Conservation (phyloP, 2,329 filamentous ascomycete species). For the Eurotiales sp. region DNA sequence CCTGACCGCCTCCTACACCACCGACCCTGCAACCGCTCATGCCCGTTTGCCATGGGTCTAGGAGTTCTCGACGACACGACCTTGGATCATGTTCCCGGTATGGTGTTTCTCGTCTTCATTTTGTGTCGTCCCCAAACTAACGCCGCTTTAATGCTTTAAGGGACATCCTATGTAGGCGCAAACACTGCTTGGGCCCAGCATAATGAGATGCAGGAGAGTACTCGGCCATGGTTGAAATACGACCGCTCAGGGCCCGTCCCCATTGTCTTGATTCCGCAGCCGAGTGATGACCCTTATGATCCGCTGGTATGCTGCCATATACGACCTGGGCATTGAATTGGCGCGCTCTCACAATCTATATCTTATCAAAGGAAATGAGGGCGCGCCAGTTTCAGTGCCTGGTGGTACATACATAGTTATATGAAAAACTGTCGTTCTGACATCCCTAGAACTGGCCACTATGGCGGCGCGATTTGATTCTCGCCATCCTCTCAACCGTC, state of each 20-base stretch:
- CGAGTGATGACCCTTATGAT: slow-evolving; percentile 86
- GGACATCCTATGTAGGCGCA: slow-evolving; percentile 54
- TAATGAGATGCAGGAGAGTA: no score
- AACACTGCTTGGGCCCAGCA: slow-evolving; percentile 36
- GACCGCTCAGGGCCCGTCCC: slow-evolving; percentile 63
- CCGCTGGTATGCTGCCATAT: slow-evolving; percentile 67
- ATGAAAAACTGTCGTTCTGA: no score
- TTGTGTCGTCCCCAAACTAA: background rate
- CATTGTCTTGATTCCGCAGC: slow-evolving; percentile 85
- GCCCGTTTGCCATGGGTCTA: slow-evolving; percentile 59
- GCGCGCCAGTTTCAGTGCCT: no score
- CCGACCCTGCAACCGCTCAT: no score
- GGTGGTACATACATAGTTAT: no score
- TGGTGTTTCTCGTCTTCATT: slow-evolving; percentile 11
- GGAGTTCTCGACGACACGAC: slow-evolving; percentile 68
- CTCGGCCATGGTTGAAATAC: slow-evolving; percentile 60
- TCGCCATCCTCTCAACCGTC: slow-evolving; percentile 71
- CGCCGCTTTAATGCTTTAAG: slow-evolving; percentile 19
- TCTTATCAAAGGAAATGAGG: no score
- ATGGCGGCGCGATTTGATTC: slow-evolving; percentile 78
- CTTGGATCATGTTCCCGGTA: slow-evolving; percentile 71
- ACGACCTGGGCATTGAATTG: no score
- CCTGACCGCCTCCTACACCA: no score
- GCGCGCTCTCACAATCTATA: no score
- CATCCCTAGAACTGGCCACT: slow-evolving; percentile 70